phyloP scores from a whole-genome alignment of 306 rosid genomes.

The Prinsepia uniflora region DNA sequence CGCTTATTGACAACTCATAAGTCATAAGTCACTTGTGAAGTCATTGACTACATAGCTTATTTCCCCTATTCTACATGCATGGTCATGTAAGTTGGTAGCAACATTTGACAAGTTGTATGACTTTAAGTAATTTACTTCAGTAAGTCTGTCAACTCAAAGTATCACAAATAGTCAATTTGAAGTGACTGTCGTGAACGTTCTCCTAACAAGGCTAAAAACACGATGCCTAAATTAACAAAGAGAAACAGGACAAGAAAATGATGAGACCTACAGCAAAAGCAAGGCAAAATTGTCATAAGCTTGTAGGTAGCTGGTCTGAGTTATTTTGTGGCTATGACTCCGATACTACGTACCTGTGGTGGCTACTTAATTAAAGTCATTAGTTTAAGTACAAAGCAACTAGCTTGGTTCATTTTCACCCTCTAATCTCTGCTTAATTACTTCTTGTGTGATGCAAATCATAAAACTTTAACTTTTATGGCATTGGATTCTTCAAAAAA shows the following conservation, averaged over 20 bases:
- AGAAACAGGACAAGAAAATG: not conserved
- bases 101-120: too few relatives aligned
- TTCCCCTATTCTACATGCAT: not conserved
- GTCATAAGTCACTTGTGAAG: too few relatives aligned
- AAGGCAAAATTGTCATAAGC: not conserved
- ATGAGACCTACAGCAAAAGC: not conserved
- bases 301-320: not conserved
- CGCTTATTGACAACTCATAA: too few relatives aligned
- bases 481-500: conserved; percentile 9
- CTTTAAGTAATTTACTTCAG: too few relatives aligned
- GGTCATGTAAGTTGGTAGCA: too few relatives aligned
- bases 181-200: not conserved
- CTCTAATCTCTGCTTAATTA: conserved; percentile 9
- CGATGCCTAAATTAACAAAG: not conserved
- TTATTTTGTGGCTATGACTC: not conserved
- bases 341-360: not conserved
- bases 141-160: too few relatives aligned
- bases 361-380: not conserved
- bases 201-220: not conserved
- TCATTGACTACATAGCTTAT: too few relatives aligned
- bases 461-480: conserved; percentile 38
- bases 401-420: not conserved
- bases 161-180: too few relatives aligned
- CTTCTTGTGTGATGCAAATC: conserved; percentile 28
- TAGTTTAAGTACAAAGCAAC: too few relatives aligned